Evolutionary conservation across 2,329 filamentous ascomycete species (phyloP).

Genomic region (Cordyceps pruinosa): DNA sequence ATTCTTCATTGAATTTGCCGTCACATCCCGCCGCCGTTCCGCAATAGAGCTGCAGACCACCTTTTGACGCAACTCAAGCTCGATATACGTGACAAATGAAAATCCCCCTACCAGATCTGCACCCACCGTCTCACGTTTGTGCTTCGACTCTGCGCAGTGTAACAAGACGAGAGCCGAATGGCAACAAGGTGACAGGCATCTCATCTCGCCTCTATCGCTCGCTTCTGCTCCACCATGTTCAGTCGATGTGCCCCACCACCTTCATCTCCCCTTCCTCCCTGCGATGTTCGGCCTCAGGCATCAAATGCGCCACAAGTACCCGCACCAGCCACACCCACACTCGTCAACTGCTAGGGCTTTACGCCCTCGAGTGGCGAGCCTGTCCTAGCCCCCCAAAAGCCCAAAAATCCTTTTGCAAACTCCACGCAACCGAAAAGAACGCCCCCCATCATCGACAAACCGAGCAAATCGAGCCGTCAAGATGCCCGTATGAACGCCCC

Average conservation of each 20-base stretch:
- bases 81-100: too few species aligned
- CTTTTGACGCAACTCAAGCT: too few species aligned
- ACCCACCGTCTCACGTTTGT: too few species aligned
- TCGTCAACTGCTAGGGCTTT: slow-evolving; percentile 28
- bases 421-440: slow-evolving; percentile 19
- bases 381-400: slow-evolving; percentile 19
- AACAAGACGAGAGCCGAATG: too few species aligned
- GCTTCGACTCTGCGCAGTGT: too few species aligned
- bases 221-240: background rate
- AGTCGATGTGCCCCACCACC: background rate
- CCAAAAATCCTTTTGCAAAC: slow-evolving; percentile 28
- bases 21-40: too few species aligned
- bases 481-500: slow-evolving; percentile 33
- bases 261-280: background rate
- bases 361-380: slow-evolving; percentile 25
- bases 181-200: too few species aligned
- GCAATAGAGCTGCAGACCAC: too few species aligned
- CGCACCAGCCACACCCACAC: slow-evolving; percentile 14
- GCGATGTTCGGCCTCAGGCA: slow-evolving; percentile 16
- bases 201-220: too few species aligned
- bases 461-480: slow-evolving; percentile 31
- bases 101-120: too few species aligned
- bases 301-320: slow-evolving; percentile 3
- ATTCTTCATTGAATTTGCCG: too few species aligned
- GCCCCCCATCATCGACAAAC: slow-evolving; percentile 24